These are phyloP conservation scores for Aspergillus pseudonomiae DNA, from an alignment of 2,329 filamentous ascomycete species.

Conservation along the genomic window DNA sequence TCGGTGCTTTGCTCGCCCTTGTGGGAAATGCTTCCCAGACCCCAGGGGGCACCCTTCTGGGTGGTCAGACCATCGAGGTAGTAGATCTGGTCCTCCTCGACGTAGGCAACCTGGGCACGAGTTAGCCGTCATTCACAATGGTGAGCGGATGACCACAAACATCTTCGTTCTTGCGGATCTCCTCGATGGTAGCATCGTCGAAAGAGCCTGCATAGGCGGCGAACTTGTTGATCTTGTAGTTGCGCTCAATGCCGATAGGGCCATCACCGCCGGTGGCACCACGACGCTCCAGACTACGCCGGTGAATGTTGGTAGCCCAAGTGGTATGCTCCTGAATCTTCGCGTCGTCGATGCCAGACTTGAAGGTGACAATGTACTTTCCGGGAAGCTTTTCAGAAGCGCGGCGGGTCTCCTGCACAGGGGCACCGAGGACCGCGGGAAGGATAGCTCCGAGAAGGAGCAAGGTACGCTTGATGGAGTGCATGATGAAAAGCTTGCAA, in stretches of 20 bases:
- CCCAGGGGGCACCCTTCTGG: slow-evolving; percentile 35
- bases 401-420: slow-evolving; percentile 17
- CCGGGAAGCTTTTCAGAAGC: slow-evolving; percentile 22
- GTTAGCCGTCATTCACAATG: slow-evolving; percentile 8
- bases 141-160: slow-evolving; percentile 24
- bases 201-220: slow-evolving; percentile 50
- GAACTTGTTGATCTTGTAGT: slow-evolving; percentile 47
- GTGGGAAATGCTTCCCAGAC: slow-evolving; percentile 40
- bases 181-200: slow-evolving; percentile 45
- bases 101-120: slow-evolving; percentile 24
- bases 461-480: slow-evolving; percentile 24
- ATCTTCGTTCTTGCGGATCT: slow-evolving; percentile 42
- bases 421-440: slow-evolving; percentile 25
- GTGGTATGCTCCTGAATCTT: slow-evolving; percentile 23
- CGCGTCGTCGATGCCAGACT: slow-evolving; percentile 20
- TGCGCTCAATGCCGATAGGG: slow-evolving; percentile 42
- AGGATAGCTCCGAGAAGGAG: slow-evolving; percentile 28
- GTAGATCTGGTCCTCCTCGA: slow-evolving; percentile 31
- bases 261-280: slow-evolving; percentile 17
- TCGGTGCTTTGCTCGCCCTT: slow-evolving; percentile 22
- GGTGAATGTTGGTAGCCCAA: slow-evolving; percentile 27
- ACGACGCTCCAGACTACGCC: slow-evolving; percentile 22
- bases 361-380: slow-evolving; percentile 31
- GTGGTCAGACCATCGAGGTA: slow-evolving; percentile 23
- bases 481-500: slow-evolving; percentile 18